Percentiles rank a stretch among this genome's conserved stretches.
These are phyloP conservation scores for Combretum micranthum DNA, from an alignment of 345 rosid species.

Conservation along the genomic window DNA sequence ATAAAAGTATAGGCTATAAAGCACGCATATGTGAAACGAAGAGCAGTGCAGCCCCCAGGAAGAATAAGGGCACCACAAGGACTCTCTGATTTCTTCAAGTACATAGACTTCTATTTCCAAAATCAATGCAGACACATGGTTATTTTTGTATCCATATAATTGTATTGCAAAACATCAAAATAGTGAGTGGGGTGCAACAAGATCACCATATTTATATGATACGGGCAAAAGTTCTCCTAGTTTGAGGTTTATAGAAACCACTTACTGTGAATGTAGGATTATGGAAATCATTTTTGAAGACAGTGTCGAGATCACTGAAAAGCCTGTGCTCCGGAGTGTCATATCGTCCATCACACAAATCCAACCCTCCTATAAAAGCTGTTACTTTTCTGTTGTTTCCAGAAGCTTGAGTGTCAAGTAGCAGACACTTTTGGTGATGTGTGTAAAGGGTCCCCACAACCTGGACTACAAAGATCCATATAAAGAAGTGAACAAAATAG, in stretches of 20 bases:
- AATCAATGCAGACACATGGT: too few species aligned
- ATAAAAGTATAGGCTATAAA: too few species aligned
- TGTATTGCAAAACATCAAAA: neutral
- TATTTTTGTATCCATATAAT: too few species aligned
- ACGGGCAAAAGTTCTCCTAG: too few species aligned
- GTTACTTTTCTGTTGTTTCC: conserved; percentile 57
- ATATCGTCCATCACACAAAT: conserved; percentile 70
- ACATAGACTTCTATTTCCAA: too few species aligned
- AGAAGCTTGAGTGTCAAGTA: conserved; percentile 49
- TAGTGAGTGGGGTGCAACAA: neutral
- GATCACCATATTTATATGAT: too few species aligned
- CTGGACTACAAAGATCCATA: conserved; percentile 41
- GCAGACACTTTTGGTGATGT: conserved; percentile 69
- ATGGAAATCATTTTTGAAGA: conserved; percentile 48
- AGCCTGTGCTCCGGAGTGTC: conserved; percentile 75
- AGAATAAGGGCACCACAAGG: too few species aligned
- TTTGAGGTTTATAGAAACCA: neutral
- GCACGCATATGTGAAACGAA: too few species aligned
- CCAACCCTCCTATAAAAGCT: conserved; percentile 63
- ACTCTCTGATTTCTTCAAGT: too few species aligned
- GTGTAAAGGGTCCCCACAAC: conserved; percentile 73
- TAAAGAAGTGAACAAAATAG: conserved; percentile 7
- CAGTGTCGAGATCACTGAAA: conserved; percentile 37
- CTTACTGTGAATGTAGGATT: conserved; percentile 62
- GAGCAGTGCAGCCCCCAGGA: too few species aligned